phyloP scores from a whole-genome alignment of 768 basidiomycete genomes.

The Trametes meyenii region DNA sequence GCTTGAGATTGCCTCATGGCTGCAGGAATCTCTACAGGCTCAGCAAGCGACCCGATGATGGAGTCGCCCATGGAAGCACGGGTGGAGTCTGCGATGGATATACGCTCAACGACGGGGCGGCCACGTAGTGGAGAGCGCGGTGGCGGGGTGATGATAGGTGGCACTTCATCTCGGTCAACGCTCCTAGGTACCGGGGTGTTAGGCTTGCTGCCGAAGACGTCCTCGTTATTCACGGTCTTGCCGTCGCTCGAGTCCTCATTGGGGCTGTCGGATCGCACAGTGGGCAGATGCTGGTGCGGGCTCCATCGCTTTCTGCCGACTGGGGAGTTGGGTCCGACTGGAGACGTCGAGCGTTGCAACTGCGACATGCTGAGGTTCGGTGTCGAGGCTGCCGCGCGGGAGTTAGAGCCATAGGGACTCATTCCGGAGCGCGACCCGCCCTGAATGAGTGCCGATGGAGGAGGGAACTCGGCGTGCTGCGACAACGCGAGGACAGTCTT shows the following conservation, averaged over 20 bases:
- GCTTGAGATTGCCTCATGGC: constrained; percentile 63
- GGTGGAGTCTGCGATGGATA: constrained; percentile 34
- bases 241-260: constrained; percentile 40
- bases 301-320: constrained; percentile 50
- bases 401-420: constrained; percentile 39
- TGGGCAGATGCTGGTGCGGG: constrained; percentile 52
- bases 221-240: constrained; percentile 36
- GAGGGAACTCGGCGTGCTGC: constrained; percentile 58
- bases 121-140: constrained; percentile 58
- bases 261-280: constrained; percentile 59
- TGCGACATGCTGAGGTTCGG: constrained; percentile 51
- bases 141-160: constrained; percentile 42
- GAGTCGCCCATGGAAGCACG: constrained; percentile 42
- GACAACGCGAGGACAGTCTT: constrained; percentile 71
- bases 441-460: constrained; percentile 48
- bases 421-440: constrained; percentile 32
- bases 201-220: constrained; percentile 19
- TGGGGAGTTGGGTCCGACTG: constrained; percentile 36
- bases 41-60: constrained; percentile 38
- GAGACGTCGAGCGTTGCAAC: constrained; percentile 42
- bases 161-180: constrained; percentile 42
- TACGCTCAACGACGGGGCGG: constrained; percentile 33
- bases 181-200: constrained; percentile 25
- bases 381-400: constrained; percentile 59
- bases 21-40: constrained; percentile 30